Evolutionary conservation across 2,329 filamentous ascomycete genomes (phyloP), one percentile per base, ranked within the genome.

Genomic region (Juglanconis juglandina): DNA sequence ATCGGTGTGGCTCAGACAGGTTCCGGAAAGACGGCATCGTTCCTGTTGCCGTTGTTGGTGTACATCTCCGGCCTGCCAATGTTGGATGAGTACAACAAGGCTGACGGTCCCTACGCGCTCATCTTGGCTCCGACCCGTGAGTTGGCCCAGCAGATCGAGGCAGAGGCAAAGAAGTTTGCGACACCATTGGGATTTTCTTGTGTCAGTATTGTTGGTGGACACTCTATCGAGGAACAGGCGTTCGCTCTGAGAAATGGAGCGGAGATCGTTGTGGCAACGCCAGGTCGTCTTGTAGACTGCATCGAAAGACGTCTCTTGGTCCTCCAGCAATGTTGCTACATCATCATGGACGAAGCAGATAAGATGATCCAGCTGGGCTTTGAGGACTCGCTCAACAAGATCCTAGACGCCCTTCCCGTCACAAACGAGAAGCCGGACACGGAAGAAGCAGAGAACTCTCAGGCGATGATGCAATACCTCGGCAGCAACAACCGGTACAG

Each of bases 291-390:
- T 1, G 91, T 98, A 8, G 95, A 99, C 78, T 98, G 93, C 75
- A 95, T 99, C 67, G 95, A 99, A 75, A 86, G 95, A 17, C 88
- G 94, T 39, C 86, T 98, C 35, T 82, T 98, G 2, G 94, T 99
- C 1, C 84, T 98, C 52, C 88, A 87, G n/a, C 95, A 98, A 76
- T 98, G 95, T 75, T 96, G 93, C 77, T 98, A 98, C 76, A 86
- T 98, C 59, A 96, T 99, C 76, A 97, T 99, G 94, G 95, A 99
- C 73, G 95, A 99, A 83, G 95, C 95, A 42, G 95, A 99, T 77
- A 90, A 94, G 58, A 99, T 99, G 95, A 96, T 99, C 65, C 95
- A 99, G 72, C 86, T 98, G 63, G 95, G 95, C 50, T 99, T 99
- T 72, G 95, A 99, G 76, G 95, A 98, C 69, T 91, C 92, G 0